Base-by-base conservation (phyloP, 306 rosid genomes). In the Senna siamea region DNA sequence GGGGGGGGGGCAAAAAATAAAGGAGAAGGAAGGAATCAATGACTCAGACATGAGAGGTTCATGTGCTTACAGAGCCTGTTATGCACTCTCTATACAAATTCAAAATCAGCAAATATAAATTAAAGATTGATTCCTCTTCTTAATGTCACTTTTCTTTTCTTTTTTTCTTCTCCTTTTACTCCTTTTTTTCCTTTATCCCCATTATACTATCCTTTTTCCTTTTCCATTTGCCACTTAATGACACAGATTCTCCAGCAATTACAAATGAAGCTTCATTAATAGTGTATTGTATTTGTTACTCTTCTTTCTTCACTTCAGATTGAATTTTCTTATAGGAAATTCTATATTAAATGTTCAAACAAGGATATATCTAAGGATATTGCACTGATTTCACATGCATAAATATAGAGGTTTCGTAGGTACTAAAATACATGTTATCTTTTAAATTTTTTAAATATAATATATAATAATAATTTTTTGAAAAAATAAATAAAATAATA, bases 121-220 rank as follows among this genome's bases (percentile, higher is more conserved):
- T 63, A 63, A 90, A 87, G 84, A 80, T n/a, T 57, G 90, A 89
- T 93, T 93, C 92, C 89, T 86, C 93, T 90, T 89, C 76, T 80
- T 76, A 81, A 83, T 79, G 43, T 72, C 65, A 55, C 63, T 40
- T 26, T 35, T 30, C 35, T 43, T 78, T 67, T 9, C 18, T 78
- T 75, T 80, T 73, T 12, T 17, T 11, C 47, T 41, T 34, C 15
- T 34, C 14, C 46, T 74, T 72, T 81, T 70, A 64, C 78, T 65
- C 69, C 74, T 77, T 66, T 62, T 78, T 70, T 69, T 61, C 76
- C 66, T 79, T 79, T 80, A 76, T 41, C 66, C 81, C 61, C 54
- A 2, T 44, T 79, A 44, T 77, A 81, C 76, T 66, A 9, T 18
- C 69, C 69, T 77, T 80, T 72, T 56, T 13, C 5, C 78, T 65